phyloP scores from a whole-genome alignment of 805 yeast species.

The Hemisphaericaspora nanyangensis region DNA sequence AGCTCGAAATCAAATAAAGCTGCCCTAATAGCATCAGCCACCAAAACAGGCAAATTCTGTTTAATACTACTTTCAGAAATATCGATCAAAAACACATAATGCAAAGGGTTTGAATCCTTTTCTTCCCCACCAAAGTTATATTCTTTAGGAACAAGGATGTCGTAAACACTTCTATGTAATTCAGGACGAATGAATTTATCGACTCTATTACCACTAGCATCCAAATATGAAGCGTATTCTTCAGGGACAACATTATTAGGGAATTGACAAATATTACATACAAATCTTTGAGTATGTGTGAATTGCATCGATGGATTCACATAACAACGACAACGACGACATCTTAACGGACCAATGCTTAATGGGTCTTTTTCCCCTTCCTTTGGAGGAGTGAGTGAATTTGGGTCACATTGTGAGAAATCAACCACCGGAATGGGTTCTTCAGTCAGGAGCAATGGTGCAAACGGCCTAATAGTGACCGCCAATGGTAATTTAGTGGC shows the following conservation, averaged over 20 bases:
- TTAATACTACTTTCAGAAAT: constrained; percentile 56
- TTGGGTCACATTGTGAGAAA: constrained; percentile 26
- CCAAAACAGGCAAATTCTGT: constrained; percentile 56
- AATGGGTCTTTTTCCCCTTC: constrained; percentile 21
- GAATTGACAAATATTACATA: constrained; percentile 85
- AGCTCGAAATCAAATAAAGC: constrained; percentile 27
- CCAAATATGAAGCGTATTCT: constrained; percentile 64
- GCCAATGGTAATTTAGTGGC: constrained; percentile 80
- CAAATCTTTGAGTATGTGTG: constrained; percentile 56
- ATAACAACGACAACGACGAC: constrained; percentile 88
- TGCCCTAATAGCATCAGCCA: constrained; percentile 67
- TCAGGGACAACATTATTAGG: constrained; percentile 60
- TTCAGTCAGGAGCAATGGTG: constrained; percentile 46
- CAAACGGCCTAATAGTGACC: constrained; percentile 79
- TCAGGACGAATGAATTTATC: constrained; percentile 72
- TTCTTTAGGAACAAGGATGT: constrained; percentile 69
- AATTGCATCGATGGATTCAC: constrained; percentile 79
- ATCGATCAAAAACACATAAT: constrained; percentile 73
- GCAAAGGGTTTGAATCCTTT: constrained; percentile 44
- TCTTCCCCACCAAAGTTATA: constrained; percentile 53
- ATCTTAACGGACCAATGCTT: constrained; percentile 72
- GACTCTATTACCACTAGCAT: constrained; percentile 55
- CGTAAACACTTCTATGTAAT: constrained; percentile 78
- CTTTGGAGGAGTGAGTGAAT: constrained; percentile 9
- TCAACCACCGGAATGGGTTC: constrained; percentile 70